Evolutionary conservation across 805 yeast species (phyloP), one percentile per base, ranked within the genome.

Genomic region (Metschnikowia aberdeeniae): DNA sequence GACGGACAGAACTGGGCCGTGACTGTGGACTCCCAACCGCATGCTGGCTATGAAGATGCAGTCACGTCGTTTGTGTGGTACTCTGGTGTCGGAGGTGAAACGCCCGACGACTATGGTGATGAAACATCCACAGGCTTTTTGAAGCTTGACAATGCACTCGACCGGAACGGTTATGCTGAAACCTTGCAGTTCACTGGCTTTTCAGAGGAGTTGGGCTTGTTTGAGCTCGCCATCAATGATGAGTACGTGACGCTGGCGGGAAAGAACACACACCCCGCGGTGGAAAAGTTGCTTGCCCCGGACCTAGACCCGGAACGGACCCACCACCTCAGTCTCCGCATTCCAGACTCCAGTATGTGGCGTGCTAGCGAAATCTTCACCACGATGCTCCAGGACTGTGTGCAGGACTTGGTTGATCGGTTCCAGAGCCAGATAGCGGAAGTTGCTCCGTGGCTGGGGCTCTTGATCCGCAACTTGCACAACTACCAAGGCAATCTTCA

Each of bases 1-100:
- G 83, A 78, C 44, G 86, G 84, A 3, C 79, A 78, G 13, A 82
- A 85, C 37, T 92, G 99, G 98, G 96, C 81, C 0, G 74, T 81
- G 10, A 79, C 84, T 48, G 75, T 93, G 11, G 75, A 69, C 40
- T 89, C 96, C 10, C 66, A 61, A 17, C 87, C 96, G 4, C 65
- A 75, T 31, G 64, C 70, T 26, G 77, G 81, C 0, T 62, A 60
- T 43, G 78, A 74, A 50, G 51, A 69, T 29, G 70, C 73, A 12
- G 72, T 78, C 5, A 78, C 85, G 3, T 78, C 95, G 0, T 64
- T 92, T 41, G 81, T 90, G 5, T 81, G 87, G 66, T 92, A 90
- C 63, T 72, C 87, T 17, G 93, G 86, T 1, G 68, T 89, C 37
- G 95, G 89, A 63, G 56, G 53, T 28, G 57, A 52, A 26, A 42